These are phyloP conservation scores for Xylaria sp. DNA, from an alignment of 2,329 filamentous ascomycete genomes.

Conservation along the genomic window DNA sequence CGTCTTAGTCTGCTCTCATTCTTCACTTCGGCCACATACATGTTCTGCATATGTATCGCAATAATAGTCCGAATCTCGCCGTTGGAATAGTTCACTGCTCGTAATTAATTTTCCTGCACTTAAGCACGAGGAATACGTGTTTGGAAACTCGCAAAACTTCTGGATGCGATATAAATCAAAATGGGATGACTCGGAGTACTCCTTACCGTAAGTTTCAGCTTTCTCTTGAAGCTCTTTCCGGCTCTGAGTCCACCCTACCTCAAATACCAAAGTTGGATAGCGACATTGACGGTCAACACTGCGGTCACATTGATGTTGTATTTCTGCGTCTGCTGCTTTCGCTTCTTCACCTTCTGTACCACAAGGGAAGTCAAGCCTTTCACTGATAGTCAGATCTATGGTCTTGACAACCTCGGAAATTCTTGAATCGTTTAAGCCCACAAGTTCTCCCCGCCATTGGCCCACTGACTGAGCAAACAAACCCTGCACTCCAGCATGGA, in stretches of 20 bases:
- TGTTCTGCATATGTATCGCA: not conserved
- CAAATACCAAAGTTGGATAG: not conserved
- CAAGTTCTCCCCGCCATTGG: not conserved
- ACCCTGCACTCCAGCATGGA: not conserved
- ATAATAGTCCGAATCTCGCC: not conserved
- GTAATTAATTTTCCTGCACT: not conserved
- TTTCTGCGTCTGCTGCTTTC: not conserved
- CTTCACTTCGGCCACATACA: constrained; percentile 7
- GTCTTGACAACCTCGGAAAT: not conserved
- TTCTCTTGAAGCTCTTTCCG: constrained; percentile 1
- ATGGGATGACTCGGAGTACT: not conserved
- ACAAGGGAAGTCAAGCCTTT: not conserved
- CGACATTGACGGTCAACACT: not conserved
- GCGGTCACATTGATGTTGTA: not conserved
- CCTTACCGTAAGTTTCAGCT: constrained; percentile 5
- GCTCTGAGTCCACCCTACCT: constrained; percentile 8
- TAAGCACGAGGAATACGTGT: too few species aligned
- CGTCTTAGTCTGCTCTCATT: not conserved
- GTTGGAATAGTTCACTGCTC: not conserved
- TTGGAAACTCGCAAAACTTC: not conserved
- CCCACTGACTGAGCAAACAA: not conserved
- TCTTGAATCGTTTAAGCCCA: not conserved
- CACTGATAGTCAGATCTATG: not conserved
- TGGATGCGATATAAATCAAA: not conserved
- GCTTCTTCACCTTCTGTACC: not conserved